These are phyloP conservation scores for Wickerhamiella infanticola DNA, from an alignment of 1,139 yeast species.

Conservation along the genomic window DNA sequence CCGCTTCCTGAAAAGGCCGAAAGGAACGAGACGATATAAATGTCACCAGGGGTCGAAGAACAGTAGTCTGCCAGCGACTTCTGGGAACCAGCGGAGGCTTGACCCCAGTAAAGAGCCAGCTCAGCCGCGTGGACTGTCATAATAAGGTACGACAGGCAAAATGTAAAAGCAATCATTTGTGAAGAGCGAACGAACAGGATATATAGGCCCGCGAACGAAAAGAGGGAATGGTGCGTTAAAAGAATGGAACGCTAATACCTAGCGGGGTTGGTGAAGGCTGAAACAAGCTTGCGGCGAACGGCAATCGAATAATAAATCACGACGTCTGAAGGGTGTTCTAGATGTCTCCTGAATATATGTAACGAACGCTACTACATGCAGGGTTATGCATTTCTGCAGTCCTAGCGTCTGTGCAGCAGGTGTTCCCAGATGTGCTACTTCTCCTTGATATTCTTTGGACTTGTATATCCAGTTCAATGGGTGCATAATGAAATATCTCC, in stretches of 20 bases:
- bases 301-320: neutral
- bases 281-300: neutral
- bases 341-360: neutral
- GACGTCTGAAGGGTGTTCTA: neutral
- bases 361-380: neutral
- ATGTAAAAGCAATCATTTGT: conserved; percentile 2
- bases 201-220: neutral
- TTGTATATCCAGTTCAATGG: too few relatives aligned
- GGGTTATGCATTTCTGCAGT: neutral
- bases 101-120: conserved; percentile 61
- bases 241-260: neutral
- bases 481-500: too few relatives aligned
- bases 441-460: too few relatives aligned
- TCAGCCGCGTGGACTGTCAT: conserved; percentile 9
- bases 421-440: too few relatives aligned
- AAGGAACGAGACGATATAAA: conserved; percentile 57
- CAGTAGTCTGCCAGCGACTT: conserved; percentile 52
- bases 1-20: conserved; percentile 28
- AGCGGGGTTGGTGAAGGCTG: neutral
- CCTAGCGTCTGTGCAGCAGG: too few relatives aligned
- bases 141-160: conserved; percentile 4
- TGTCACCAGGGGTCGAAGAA: conserved; percentile 51
- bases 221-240: neutral
- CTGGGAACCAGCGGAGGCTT: conserved; percentile 53
- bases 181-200: neutral